Base-by-base conservation (phyloP, 176 grass and related monocot species). In the Calamus simplicifolius region DNA sequence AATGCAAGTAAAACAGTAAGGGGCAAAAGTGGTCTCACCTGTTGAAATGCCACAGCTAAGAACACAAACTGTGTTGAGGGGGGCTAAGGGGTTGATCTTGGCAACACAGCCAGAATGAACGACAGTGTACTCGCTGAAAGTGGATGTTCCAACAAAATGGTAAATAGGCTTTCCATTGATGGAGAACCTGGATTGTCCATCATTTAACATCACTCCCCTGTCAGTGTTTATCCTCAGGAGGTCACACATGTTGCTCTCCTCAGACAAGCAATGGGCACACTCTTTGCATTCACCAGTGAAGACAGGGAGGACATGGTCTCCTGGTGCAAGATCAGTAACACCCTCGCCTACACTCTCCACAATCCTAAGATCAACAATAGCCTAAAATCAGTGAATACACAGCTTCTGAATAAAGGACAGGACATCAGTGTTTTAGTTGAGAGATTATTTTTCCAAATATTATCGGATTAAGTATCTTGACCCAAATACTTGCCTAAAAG, bases 281-380 rank as follows among this genome's bases (percentile, higher is more conserved):
- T 64, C 48, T 8, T 28, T 64, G 62, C 62, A 64, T 64, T 64
- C 62, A 17, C 62, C 62, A 7, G 62, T 64, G 62, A 64, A 64
- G 1, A 64, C 62, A 0, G 62, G 62, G 43, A 64, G 62, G 43
- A 64, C 62, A 64, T 64, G 62, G 19, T 64, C 62, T 64, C 62
- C 62, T 4, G 62, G 62, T 6, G 62, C 62, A 18, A 64, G 19
- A 51, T 64, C 62, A 5, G 38, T 64, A 4, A 64, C 62, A 14
- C 62, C 62, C 16, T 64, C 62, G 4, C 62, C 62, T 1, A 64
- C 62, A n/a, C 62, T 64, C 48, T 64, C 62, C 4, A 64, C 48
- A 4, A 64, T 64, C 48, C 62, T 64, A 19, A 64, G 12, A 43
- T 43, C 35, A 3, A 43, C 35, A 43, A 13, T 43, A 10, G 12